Evolutionary conservation across 1,284 basidiomycete genomes (phyloP).

Genomic region (Taiwanofungus camphoratus): DNA sequence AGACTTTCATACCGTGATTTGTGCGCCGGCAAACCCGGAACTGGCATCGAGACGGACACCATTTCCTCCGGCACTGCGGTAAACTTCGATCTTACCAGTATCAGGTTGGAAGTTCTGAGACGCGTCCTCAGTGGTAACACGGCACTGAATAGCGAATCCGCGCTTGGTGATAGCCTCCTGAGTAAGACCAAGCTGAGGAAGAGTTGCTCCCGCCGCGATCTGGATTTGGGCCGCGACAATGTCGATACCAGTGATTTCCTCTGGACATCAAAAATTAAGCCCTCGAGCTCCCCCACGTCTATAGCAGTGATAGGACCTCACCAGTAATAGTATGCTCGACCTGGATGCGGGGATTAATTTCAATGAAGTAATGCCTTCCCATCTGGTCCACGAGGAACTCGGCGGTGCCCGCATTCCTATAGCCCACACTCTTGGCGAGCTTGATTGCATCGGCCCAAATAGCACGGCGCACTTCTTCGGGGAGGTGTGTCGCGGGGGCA

Average conservation of each 20-base stretch:
- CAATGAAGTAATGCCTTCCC: constrained; percentile 97
- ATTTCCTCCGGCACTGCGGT: constrained; percentile 97
- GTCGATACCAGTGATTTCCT: constrained; percentile 99
- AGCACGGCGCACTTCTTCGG: constrained; percentile 85
- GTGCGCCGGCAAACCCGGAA: constrained; percentile 98
- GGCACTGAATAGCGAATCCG: constrained; percentile 97
- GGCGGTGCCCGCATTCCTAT: constrained; percentile 95
- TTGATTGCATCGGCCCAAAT: constrained; percentile 93
- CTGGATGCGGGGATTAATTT: constrained; percentile 97
- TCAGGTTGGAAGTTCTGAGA: constrained; percentile 93
- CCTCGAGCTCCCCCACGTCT: too few species aligned
- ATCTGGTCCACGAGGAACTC: constrained; percentile 96
- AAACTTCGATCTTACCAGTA: constrained; percentile 99
- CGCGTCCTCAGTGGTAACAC: constrained; percentile 99
- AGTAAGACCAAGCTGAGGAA: constrained; percentile 93
- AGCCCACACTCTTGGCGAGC: constrained; percentile 87
- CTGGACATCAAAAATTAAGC: too few species aligned
- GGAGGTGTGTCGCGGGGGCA: constrained; percentile 92
- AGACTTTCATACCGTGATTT: constrained; percentile 76
- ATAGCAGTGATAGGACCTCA: too few species aligned
- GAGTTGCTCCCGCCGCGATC: constrained; percentile 94
- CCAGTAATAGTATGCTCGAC: constrained; percentile 98
- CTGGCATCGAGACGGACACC: constrained; percentile 97
- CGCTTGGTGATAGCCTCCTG: constrained; percentile 96
- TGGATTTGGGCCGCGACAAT: constrained; percentile 99